phyloP scores from a whole-genome alignment of 139 green algal genomes.

The Trebouxia sp. region DNA sequence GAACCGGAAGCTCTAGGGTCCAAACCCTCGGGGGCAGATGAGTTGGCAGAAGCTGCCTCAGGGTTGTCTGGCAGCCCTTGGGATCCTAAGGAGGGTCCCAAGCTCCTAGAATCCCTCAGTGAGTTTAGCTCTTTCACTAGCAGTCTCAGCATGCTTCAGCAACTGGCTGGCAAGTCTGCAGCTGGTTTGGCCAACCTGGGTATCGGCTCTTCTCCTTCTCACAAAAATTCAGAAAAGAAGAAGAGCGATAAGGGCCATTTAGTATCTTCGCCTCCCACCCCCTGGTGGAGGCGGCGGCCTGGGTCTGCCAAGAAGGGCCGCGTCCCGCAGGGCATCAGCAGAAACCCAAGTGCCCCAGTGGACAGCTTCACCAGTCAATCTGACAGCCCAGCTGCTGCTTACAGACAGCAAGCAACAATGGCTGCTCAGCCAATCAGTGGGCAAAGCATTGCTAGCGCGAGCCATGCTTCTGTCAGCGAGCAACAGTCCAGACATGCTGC shows the following conservation, averaged over 20 bases:
- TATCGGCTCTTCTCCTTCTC: slow-evolving; percentile 3
- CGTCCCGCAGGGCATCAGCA: no score
- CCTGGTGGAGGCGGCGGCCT: slow-evolving; percentile 3
- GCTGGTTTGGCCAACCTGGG: background rate
- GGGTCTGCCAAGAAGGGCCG: slow-evolving; percentile 15
- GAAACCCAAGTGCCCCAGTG: no score
- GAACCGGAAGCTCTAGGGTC: slow-evolving; percentile 3
- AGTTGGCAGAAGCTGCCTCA: background rate
- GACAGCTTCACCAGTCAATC: no score
- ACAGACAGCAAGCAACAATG: no score
- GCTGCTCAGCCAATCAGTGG: no score
- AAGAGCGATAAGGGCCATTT: slow-evolving; percentile 16
- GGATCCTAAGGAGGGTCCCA: slow-evolving; percentile 4
- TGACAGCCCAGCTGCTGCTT: no score
- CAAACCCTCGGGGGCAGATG: slow-evolving; percentile 9
- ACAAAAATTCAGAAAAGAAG: background rate
- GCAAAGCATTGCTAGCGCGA: no score
- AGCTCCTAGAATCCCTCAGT: background rate
- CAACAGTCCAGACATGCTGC: no score
- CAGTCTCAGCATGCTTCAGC: slow-evolving; percentile 18
- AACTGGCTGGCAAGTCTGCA: slow-evolving; percentile 12
- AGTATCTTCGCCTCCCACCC: background rate
- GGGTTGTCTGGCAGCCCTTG: background rate
- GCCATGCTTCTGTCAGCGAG: no score
- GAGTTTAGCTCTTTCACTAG: slow-evolving; percentile 4